phyloP scores from a whole-genome alignment of 2,329 filamentous ascomycete species.

The Colletotrichum sp. region DNA sequence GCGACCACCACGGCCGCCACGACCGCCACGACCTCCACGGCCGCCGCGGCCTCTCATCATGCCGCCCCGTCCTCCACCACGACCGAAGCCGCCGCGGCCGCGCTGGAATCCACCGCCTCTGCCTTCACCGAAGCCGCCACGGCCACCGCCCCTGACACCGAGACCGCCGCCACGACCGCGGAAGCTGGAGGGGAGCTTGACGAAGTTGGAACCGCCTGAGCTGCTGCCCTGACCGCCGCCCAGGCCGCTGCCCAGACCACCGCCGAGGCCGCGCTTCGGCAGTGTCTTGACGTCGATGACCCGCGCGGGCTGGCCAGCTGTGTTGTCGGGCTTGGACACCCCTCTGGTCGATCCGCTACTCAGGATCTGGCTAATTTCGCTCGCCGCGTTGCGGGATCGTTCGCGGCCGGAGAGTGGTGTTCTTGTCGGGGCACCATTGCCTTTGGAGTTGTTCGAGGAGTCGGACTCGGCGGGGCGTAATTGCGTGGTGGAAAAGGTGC shows the following conservation, averaged over 20 bases:
- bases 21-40: background rate
- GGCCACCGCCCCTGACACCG: constrained; percentile 24
- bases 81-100: background rate
- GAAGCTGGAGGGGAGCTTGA: constrained; percentile 13
- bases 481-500: constrained; percentile 44
- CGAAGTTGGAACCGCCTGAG: constrained; percentile 1
- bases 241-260: background rate
- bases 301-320: background rate
- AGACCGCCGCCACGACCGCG: background rate
- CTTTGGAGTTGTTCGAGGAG: constrained; percentile 11
- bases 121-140: constrained; percentile 15
- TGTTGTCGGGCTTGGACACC: background rate
- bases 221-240: too few species aligned
- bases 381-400: constrained; percentile 37
- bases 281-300: constrained; percentile 45
- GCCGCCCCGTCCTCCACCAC: constrained; percentile 20
- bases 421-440: constrained; percentile 1
- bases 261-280: constrained; percentile 26
- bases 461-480: constrained; percentile 33
- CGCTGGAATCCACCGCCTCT: background rate
- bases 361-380: constrained; percentile 36
- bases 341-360: constrained; percentile 8
- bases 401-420: constrained; percentile 29
- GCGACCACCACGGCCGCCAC: constrained; percentile 26
- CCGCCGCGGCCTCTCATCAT: constrained; percentile 19